These are phyloP conservation scores for Entelexis sorbosivorans DNA, from an alignment of 1,139 yeast genomes.

Conservation along the genomic window DNA sequence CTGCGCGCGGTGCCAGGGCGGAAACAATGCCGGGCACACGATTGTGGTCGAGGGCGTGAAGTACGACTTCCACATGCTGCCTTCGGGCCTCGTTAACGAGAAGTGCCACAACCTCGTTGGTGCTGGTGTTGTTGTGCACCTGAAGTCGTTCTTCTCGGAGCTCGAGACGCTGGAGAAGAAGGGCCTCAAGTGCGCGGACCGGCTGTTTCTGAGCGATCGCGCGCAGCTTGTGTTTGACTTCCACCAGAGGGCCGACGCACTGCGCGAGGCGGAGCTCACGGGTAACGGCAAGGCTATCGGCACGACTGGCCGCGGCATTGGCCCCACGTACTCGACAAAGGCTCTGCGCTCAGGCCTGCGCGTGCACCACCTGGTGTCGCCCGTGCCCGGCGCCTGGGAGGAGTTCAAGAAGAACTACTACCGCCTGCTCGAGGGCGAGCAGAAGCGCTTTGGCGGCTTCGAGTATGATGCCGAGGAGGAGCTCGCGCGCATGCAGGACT, in stretches of 20 bases:
- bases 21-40: constrained; percentile 98
- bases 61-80: constrained; percentile 97
- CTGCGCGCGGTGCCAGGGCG: constrained; percentile 98
- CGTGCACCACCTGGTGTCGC: constrained; percentile 87
- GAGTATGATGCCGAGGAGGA: constrained; percentile 79
- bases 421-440: constrained; percentile 68
- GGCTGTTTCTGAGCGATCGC: constrained; percentile 81
- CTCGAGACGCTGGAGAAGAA: constrained; percentile 68
- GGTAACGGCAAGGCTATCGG: constrained; percentile 77
- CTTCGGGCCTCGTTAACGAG: constrained; percentile 91
- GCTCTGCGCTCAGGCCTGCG: constrained; percentile 95
- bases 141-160: constrained; percentile 87
- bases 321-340: constrained; percentile 95
- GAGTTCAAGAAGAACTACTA: constrained; percentile 72
- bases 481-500: constrained; percentile 60
- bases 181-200: constrained; percentile 57
- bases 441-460: constrained; percentile 72
- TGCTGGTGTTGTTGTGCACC: constrained; percentile 91
- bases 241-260: constrained; percentile 92
- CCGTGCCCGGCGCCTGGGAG: constrained; percentile 85
- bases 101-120: constrained; percentile 84
- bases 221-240: constrained; percentile 95
- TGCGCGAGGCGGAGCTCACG: constrained; percentile 86
- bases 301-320: constrained; percentile 98
- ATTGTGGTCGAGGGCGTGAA: constrained; percentile 80